A percentile compares a stretch with the other conserved stretches of the same genome.
Conservation (phyloP, 176 grass and related monocot genomes). For the Luzula sylvatica region DNA sequence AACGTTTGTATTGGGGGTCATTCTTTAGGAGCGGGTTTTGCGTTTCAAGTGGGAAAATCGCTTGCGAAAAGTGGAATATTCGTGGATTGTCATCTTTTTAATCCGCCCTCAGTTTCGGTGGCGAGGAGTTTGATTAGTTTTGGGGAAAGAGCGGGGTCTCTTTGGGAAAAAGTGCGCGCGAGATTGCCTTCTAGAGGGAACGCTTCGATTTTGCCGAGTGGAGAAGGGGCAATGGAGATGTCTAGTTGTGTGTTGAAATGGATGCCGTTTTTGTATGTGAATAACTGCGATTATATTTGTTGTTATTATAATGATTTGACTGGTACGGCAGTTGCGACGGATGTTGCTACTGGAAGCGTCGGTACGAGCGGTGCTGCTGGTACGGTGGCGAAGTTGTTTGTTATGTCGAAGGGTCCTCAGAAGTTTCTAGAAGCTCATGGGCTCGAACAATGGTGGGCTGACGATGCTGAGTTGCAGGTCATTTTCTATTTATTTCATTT, state of each 20-base stretch:
- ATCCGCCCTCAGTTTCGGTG: slow-evolving; percentile 76
- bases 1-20: slow-evolving; percentile 60
- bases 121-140: slow-evolving; percentile 51
- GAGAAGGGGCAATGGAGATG: slow-evolving; percentile 18
- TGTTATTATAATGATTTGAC: slow-evolving; percentile 65
- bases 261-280: slow-evolving; percentile 79
- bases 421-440: slow-evolving; percentile 69
- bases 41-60: slow-evolving; percentile 74
- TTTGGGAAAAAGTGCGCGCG: slow-evolving; percentile 40
- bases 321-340: slow-evolving; percentile 27
- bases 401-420: slow-evolving; percentile 59
- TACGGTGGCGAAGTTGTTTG: slow-evolving; percentile 34
- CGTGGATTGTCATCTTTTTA: slow-evolving; percentile 92
- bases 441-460: slow-evolving; percentile 80
- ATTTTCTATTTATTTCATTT: slow-evolving; percentile 3
- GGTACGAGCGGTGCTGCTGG: slow-evolving; percentile 27
- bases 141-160: slow-evolving; percentile 48
- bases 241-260: slow-evolving; percentile 35
- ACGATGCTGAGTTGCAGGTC: slow-evolving; percentile 58
- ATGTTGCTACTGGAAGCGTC: not conserved
- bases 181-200: slow-evolving; percentile 36
- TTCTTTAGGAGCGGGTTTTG: slow-evolving; percentile 73
- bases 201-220: slow-evolving; percentile 16
- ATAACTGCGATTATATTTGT: slow-evolving; percentile 82
- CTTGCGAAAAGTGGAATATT: slow-evolving; percentile 63